These are phyloP conservation scores for Suhomyces bokatorum DNA, from an alignment of 1,139 yeast species.

Conservation along the genomic window DNA sequence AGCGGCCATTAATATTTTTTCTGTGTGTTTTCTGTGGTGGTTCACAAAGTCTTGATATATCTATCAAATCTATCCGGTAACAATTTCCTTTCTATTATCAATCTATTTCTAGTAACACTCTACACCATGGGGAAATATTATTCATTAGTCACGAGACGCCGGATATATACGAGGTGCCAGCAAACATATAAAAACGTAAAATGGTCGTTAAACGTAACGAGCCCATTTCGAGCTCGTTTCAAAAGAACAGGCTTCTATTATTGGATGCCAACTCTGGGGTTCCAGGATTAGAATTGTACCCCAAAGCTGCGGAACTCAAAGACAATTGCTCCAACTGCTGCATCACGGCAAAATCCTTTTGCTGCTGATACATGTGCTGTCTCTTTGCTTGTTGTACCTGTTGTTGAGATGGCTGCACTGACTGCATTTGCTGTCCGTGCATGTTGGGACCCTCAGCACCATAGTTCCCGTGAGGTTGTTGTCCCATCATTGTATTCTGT, in stretches of 20 bases:
- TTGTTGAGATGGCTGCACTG: neutral
- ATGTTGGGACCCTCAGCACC: constrained; percentile 5
- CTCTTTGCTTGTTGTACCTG: constrained; percentile 10
- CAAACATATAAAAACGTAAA: constrained; percentile 3
- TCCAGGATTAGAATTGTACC: constrained; percentile 49
- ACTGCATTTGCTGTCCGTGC: constrained; percentile 11
- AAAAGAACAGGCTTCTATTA: constrained; percentile 25
- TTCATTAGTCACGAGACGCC: constrained; percentile 10
- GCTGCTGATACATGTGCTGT: constrained; percentile 18
- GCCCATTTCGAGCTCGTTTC: constrained; percentile 2
- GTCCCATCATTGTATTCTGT: constrained; percentile 3
- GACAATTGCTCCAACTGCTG: constrained; percentile 52
- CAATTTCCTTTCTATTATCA: no score
- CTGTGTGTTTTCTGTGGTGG: no score
- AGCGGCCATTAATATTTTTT: no score
- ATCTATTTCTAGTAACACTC: no score
- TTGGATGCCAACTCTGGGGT: constrained; percentile 30
- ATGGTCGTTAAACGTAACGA: constrained; percentile 7
- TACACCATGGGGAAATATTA: constrained; percentile 2
- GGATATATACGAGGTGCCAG: neutral
- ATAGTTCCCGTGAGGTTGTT: constrained; percentile 1
- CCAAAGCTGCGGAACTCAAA: constrained; percentile 51
- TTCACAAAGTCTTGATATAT: no score
- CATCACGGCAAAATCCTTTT: constrained; percentile 42
- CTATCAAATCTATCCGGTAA: no score